Base-by-base conservation (phyloP, 208 protist genomes). In the Trypanosoma cruzi region DNA sequence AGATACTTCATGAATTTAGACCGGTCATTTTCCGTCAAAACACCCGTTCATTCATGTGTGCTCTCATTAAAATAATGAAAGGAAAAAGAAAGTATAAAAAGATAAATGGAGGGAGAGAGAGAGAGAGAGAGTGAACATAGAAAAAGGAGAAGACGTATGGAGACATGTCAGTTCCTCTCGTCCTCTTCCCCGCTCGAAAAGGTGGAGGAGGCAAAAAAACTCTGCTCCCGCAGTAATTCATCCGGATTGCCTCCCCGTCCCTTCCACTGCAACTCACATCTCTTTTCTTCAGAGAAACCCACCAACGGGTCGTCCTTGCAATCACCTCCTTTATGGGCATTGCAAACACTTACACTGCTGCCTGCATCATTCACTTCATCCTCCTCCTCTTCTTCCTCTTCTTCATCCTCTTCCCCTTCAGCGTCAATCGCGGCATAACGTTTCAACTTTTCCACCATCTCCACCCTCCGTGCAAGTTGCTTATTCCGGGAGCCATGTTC, bases 401-500 rank as follows among this genome's bases (percentile, higher is more conserved):
- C 34, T 44, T 68, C 67, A 37, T 73, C 55, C 0, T 68, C 70
- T 49, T 70, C 64, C 40, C 18, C 32, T n/a, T 50, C 54, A 36
- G 71, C 73, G 18, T 77, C 68, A 78, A 92, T 81, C 4, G 85
- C 85, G 13, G 84, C 81, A 77, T 93, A 95, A 62, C 84, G 85
- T 65, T 87, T 84, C 37, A 93, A 81, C 52, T 80, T 92, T 75
- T 93, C 76, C 58, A 89, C 74, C 78, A 89, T 82, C 75, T 93
- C 80, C 29, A 86, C 85, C 13, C 84, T 81, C 64, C 84, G 79
- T 58, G 86, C 66, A 29, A 89, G 69, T 28, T 76, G 77, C 68
- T 90, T 80, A 13, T 87, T 82, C 5, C 85, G 76, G 29, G 73
- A 64, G 40, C 68, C 88, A 20, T 72, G 78, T 24, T 85, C 85